Base-by-base conservation (phyloP, 140 eudicot genomes). In the Flaveria floridana region DNA sequence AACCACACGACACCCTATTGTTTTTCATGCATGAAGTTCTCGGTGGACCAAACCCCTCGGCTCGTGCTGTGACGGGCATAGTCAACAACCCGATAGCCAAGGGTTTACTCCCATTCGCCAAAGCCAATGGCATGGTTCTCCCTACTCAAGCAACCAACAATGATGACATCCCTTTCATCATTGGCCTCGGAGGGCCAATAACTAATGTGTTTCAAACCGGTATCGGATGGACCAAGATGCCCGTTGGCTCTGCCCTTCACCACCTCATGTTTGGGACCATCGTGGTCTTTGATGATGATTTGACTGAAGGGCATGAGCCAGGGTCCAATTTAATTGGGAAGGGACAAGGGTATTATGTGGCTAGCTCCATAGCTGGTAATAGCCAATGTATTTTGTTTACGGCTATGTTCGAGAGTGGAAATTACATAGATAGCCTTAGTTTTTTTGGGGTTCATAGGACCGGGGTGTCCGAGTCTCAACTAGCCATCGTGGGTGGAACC, bases 401-500 rank as follows among this genome's bases (percentile, higher is more conserved):
- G 0, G 85, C 86, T 19, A 82, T 90, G 91, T 87, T 90, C 62
- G 61, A 70, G 39, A 55, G 74, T 12, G 96, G 96, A 6, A 71
- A 81, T 1, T 87, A 85, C 56, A 76, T 63, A 1, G 89, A 89
- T 61, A 89, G 89, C 71, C 71, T 89, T 37, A 83, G 82, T 81
- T 84, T 89, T 53, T 87, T 89, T 18, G 94, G 96, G 19, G 94
- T 89, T 57, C 96, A 87, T 56, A 77, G 86, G 62, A 77, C 79
- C 20, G 85, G 82, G 1, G 87, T 82, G 53, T 80, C 91, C 0
- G 85, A 87, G 72, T 90, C 96, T 63, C 87, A 79, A 34, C 77
- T 90, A 15, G 91, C 88, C 8, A 42, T 90, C 20, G 84, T 90
- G 91, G 93, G 96, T 14, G 94, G 94, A 6, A 90, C 94, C 0